phyloP scores from a whole-genome alignment of 176 grass and related monocot genomes.

The Hsuehochloa calcarea region DNA sequence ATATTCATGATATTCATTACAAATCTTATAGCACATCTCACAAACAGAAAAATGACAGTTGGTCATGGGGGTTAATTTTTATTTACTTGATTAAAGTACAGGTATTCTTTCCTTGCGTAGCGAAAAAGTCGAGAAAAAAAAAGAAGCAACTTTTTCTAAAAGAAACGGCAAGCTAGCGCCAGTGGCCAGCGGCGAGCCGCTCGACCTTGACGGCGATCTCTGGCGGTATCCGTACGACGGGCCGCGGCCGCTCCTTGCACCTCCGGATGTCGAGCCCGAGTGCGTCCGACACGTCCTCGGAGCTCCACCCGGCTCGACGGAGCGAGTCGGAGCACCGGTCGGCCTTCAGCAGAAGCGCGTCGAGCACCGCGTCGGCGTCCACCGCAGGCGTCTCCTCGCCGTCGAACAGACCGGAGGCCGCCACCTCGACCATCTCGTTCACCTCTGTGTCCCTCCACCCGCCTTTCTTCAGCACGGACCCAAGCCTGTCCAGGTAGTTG shows the following conservation, averaged over 20 bases:
- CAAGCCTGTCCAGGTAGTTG: conserved; percentile 58
- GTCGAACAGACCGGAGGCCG: conserved; percentile 52
- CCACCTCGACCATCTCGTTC: conserved; percentile 57
- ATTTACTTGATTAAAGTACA: conserved; percentile 47
- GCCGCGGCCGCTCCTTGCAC: conserved; percentile 34
- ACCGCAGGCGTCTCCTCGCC: conserved; percentile 31
- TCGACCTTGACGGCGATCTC: conserved; percentile 69
- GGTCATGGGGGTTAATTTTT: conserved; percentile 36
- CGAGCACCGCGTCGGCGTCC: conserved; percentile 55
- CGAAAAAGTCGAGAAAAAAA: conserved; percentile 41
- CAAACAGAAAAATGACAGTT: no score
- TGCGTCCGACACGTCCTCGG: conserved; percentile 78
- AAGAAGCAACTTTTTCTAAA: conserved; percentile 27
- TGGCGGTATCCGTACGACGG: conserved; percentile 40
- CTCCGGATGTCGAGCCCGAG: conserved; percentile 52
- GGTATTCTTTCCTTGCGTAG: conserved; percentile 49
- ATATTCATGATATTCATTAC: no score
- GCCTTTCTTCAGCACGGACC: conserved; percentile 47
- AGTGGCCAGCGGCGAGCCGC: conserved; percentile 27
- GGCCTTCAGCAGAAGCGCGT: conserved; percentile 62
- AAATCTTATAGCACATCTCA: no score
- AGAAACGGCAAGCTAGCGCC: neutral
- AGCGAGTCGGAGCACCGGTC: conserved; percentile 71
- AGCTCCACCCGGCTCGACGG: conserved; percentile 68
- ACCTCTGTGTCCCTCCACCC: conserved; percentile 76